Evolutionary conservation across 2,329 filamentous ascomycete genomes (phyloP), one percentile per base, ranked within the genome.

Genomic region (Aureobasidium zeae): DNA sequence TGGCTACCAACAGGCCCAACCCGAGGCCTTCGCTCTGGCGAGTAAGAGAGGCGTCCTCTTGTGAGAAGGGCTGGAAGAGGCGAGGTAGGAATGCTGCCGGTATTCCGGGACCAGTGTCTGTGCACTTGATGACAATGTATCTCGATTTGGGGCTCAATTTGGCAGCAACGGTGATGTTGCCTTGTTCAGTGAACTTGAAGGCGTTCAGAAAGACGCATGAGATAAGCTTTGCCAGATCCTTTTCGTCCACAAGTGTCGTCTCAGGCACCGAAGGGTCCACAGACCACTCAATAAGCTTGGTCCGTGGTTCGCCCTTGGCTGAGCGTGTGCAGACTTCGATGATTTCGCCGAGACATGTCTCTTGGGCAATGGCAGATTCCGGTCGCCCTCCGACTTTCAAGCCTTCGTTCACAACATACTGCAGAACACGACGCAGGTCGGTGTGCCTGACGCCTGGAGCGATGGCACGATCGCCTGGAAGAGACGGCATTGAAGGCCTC

Each of bases 1-100:
- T 84, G 1, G 80, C 81, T n/a, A 84, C 81, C 55, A 84, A 69
- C 9, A 85, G 63, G 20, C 81, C 80, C 5, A 85, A 64, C 0
- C 81, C 81, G 3, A 84, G 65, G 1, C 81, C 81, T 57, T 85
- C 81, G 55, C 74, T 79, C 48, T 74, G 72, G 31, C 81, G 69
- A 5, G 78, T 83, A 11, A 78, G 74, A 2, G 79, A 82, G 38
- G 76, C 72, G 56, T 85, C 79, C 59, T 82, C 76, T 48, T 79
- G 71, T 17, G 79, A 76, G 57, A 83, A 84, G 1, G 81, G 74
- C 51, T 79, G 79, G 64, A 84, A 85, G 1, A 85, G 65, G 44
- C 75, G 74, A 0, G 77, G 76, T 37, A 81, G 61, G 53, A 83
- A 84, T 10, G 74, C 75, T 36, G 73, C 70, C 0, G 78, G 76